Conservation (phyloP, 2,329 filamentous ascomycete genomes). For the Verruconis gallopava region DNA sequence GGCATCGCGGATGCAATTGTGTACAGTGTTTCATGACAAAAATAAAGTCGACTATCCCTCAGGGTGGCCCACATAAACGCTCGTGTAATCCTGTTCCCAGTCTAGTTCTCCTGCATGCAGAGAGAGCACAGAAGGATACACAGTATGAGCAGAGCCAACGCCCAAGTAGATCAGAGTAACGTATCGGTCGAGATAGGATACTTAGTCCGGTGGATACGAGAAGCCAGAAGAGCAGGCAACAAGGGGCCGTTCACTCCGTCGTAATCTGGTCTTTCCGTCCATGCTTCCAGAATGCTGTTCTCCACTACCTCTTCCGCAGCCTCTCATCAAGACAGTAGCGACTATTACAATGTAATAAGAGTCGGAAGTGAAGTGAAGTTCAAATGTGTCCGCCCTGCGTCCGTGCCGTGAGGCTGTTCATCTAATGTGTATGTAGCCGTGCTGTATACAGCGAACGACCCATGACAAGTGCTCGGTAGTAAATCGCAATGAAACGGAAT, state of each 20-base stretch:
- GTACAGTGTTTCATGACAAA: not conserved
- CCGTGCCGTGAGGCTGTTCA: slow-evolving; percentile 32
- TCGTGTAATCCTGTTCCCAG: not conserved
- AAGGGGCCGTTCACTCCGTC: slow-evolving; percentile 6
- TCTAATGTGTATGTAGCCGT: slow-evolving; percentile 13
- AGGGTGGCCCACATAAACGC: not conserved
- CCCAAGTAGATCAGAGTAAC: no score
- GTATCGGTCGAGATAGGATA: no score
- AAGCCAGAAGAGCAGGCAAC: slow-evolving; percentile 4
- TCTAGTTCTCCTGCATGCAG: not conserved
- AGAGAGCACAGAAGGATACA: not conserved
- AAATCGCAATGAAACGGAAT: slow-evolving; percentile 33
- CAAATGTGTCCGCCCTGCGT: slow-evolving; percentile 26
- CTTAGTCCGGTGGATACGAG: not conserved
- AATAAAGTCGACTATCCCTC: no score
- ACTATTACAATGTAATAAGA: slow-evolving; percentile 15
- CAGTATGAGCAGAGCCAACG: no score
- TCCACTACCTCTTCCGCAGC: no score
- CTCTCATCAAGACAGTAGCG: no score
- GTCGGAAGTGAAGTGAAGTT: slow-evolving; percentile 16
- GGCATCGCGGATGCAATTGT: slow-evolving; percentile 7
- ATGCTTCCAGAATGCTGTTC: not conserved
- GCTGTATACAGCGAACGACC: not conserved
- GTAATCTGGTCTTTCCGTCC: slow-evolving; percentile 7
- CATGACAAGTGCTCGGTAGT: slow-evolving; percentile 27